Evolutionary conservation across 2,329 filamentous ascomycete species (phyloP), one percentile per base, ranked within the genome.

Genomic region (Aschersonia sp.): DNA sequence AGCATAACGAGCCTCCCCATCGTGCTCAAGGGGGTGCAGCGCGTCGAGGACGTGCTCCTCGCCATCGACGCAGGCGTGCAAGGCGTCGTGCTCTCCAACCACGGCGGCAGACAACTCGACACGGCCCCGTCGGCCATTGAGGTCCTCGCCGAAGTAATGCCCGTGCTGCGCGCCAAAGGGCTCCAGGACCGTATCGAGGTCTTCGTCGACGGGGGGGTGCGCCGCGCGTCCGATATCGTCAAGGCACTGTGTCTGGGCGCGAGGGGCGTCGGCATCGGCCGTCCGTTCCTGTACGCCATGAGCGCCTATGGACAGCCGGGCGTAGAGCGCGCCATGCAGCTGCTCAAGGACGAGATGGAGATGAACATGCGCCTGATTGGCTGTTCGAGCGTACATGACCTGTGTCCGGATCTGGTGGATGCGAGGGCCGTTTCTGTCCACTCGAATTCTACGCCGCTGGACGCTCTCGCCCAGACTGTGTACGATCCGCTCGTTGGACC

Each of bases 301-400:
- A 85, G 83, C 53, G 80, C 88, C 7, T 97, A 97, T 59, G 92
- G 92, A 1, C 69, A 87, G 51, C 74, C 82, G 2, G 92, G 92
- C 53, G 91, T 97, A 28, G 86, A 94, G 60, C 78, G 87, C 35
- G 92, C 92, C 32, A 95, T 97, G 84, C 84, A 89, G 65, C 70
- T 95, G 50, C 75, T 95, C 56, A 89, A 86, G 69, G 92, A 97
- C 59, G 92, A 98, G 74, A 86, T 98, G 78, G 89, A 94, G 70
- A 97, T 97, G 91, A 92, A 91, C 61, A 97, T 98, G 92, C 80
- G 92, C 5, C 70, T 98, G 53, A 88, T 98, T 56, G 92, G 92
- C 7, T 85, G 81, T 50, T 77, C 74, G 28, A 81, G 68, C 51
- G 65, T 98, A 32, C 79, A 80, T 38, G 81, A 98, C 56, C 68